Base-by-base conservation (phyloP, 257 asterid species). In the Petrea volubilis region DNA sequence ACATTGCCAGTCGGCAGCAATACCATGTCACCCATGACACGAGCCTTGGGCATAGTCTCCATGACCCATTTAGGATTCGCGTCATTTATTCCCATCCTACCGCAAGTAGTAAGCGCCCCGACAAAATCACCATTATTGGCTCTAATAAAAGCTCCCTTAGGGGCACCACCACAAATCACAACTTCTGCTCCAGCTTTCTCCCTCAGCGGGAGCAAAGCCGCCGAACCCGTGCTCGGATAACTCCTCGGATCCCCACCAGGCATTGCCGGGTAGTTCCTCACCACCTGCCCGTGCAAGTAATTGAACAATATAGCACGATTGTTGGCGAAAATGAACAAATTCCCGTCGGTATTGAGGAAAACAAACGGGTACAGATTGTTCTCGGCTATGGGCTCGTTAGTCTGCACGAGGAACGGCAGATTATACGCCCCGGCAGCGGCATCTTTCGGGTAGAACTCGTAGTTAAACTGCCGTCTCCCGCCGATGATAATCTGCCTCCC, bases 21-120 rank as follows among this genome's bases (percentile, higher is more conserved):
- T 1, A 84, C 36, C 93, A 87, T 87, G 9, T 87, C 90, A 0
- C 93, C 85, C 90, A 87, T 87, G 80, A 79, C 83, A 58, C 93
- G 73, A 12, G 72, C 77, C 44, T 46, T 23, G 4, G 88, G 88
- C 93, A 87, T 87, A 12, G 78, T 75, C 68, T 87, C 90, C 80
- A 68, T 74, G 14, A 17, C 76, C 93, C 90, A 87, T 14, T 77
- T 60, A 1, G 90, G 82, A 55, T 78, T 58, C 62, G 58, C 51
- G 64, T 77, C 86, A 14, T 74, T 82, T 59, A 84, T 69, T 27
- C 64, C 62, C 40, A 84, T 78, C 81, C 90, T 78, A 33, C 79
- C 86, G 7, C 93, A 87, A 0, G 93, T 76, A 56, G 70, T 51
- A 5, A 87, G 82, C n/a, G 86, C 90, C n/a, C 65, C 14, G 0